Evolutionary conservation across 1,284 basidiomycete species (phyloP).

Genomic region (Microbotryum lychnidis-dioicae): DNA sequence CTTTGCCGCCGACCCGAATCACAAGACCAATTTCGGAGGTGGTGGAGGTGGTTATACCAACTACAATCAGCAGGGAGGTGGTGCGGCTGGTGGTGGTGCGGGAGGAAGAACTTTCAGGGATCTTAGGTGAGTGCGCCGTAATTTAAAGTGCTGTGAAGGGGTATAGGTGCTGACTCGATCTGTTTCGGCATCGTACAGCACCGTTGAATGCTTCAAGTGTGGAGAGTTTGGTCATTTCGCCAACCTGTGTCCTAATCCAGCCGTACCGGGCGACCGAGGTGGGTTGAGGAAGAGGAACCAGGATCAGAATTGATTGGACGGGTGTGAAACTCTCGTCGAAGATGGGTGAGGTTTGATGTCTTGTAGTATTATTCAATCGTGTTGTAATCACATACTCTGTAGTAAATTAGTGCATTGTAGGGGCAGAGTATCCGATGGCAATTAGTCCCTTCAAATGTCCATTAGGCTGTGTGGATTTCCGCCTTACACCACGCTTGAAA

Average conservation of each 20-base stretch:
- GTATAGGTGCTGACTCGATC: not conserved
- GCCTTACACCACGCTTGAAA: too few relatives aligned
- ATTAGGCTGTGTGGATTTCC: too few relatives aligned
- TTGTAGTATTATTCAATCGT: too few relatives aligned
- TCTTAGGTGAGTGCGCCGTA: constrained; percentile 4
- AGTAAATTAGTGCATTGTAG: too few relatives aligned
- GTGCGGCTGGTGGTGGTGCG: constrained; percentile 1
- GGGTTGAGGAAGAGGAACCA: too few relatives aligned
- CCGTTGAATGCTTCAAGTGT: constrained; percentile 48
- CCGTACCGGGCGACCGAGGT: constrained; percentile 69
- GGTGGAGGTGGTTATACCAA: not conserved
- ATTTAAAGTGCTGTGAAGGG: not conserved
- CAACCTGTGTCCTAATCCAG: constrained; percentile 80
- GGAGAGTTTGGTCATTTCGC: constrained; percentile 88
- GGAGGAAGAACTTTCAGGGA: constrained; percentile 8
- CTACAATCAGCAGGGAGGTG: not conserved
- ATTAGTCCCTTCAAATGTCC: too few relatives aligned
- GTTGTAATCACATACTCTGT: too few relatives aligned
- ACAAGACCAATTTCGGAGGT: constrained; percentile 5
- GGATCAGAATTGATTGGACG: too few relatives aligned
- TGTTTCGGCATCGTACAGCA: not conserved
- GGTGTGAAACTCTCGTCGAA: too few relatives aligned
- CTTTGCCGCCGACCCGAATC: constrained; percentile 25
- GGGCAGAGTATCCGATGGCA: too few relatives aligned
- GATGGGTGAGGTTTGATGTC: too few relatives aligned